Evolutionary conservation across 805 yeast genomes (phyloP), one percentile per base, ranked within the genome.

Genomic region (Tetrapisispora fleetii): DNA sequence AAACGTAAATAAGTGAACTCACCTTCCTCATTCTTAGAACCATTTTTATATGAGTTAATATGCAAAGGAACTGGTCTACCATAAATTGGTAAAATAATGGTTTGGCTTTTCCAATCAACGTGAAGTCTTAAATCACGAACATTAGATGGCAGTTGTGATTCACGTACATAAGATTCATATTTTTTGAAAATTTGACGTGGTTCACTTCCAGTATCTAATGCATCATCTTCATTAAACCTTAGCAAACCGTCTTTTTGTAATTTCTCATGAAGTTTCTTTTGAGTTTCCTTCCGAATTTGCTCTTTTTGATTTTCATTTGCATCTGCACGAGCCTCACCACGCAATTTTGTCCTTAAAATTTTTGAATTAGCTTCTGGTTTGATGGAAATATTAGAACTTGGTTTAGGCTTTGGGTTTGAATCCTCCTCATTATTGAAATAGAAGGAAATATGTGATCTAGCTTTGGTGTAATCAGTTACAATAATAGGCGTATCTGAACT

Each of bases 21-120:
- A 47, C 97, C 98, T 72, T 93, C 98, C 61, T 93, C 99, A 54
- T 83, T 87, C 61, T 89, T 90, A 11, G 95, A 85, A 45, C 96
- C 98, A 63, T 87, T 90, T 61, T 90, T 91, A 70, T 85, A 90
- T 4, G 97, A 75, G 65, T 88, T 88, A 62, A 91, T 89, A 65
- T 91, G 99, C 74, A 93, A 91, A 22, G 99, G 99, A 46, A 93
- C 98, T 1, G 98, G 97, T 60, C 98, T 77, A 53, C 99, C 99
- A 59, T 83, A 79, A 50, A 91, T 84, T 46, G 99, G 99, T 50
- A 91, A 71, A 52, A 91, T 79, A 48, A 91, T 84, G 1, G 97
- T 85, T 68, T 90, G 96, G 50, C 85, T 78, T 60, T 85, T 87
- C 64, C 79, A 75, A 64, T 91, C 99, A 50, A 93, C 89, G 63